Base-by-base conservation (phyloP, 345 rosid species). In the Limnanthes douglasii region DNA sequence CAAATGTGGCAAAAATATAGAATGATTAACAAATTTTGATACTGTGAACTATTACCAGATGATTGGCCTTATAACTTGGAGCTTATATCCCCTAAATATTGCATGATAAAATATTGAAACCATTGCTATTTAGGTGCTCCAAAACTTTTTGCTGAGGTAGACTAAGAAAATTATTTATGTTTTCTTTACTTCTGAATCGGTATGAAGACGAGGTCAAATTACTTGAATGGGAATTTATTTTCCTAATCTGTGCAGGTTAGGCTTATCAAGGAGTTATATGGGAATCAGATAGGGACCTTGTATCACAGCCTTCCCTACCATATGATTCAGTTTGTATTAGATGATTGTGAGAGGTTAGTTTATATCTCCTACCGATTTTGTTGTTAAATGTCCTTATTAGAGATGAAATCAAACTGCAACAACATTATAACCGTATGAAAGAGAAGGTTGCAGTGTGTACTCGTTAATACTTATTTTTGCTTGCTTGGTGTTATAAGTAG, bases 181-280 rank as follows among this genome's bases (percentile, higher is more conserved):
- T n/a, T n/a, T n/a, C n/a, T n/a, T n/a, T n/a, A n/a, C n/a, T n/a
- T n/a, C n/a, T n/a, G n/a, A n/a, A n/a, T n/a, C n/a, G n/a, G n/a
- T n/a, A n/a, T n/a, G n/a, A n/a, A n/a, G n/a, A n/a, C n/a, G n/a
- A n/a, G n/a, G n/a, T n/a, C n/a, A n/a, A n/a, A n/a, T n/a, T n/a
- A n/a, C n/a, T n/a, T n/a, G n/a, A n/a, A n/a, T n/a, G n/a, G n/a
- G n/a, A n/a, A n/a, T n/a, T n/a, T n/a, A n/a, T n/a, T n/a, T n/a
- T n/a, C n/a, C n/a, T n/a, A n/a, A n/a, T n/a, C n/a, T n/a, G n/a
- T 70, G 53, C 65, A 90, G 98, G 94, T 90, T 27, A 74, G 86
- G 30, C 77, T 90, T 39, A 65, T 77, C 24, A 90, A 80, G 59
- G 98, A 90, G 57, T 58, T 90, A 52, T 90, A 74, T 56, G 95